phyloP scores from a whole-genome alignment of 163 green algal genomes.

The Volvox carteri region DNA sequence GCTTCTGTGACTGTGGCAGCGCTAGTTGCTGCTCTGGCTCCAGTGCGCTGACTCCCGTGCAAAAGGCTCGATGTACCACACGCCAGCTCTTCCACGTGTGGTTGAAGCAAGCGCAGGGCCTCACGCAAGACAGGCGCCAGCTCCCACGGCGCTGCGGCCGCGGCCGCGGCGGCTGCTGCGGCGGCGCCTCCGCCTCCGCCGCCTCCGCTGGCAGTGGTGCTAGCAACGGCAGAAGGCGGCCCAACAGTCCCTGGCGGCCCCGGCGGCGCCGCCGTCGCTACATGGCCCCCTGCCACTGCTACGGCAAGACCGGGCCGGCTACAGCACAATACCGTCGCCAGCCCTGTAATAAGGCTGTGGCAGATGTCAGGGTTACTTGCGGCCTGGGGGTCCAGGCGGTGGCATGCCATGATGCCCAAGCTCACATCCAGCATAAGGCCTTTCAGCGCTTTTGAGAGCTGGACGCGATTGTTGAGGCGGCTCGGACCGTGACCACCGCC shows the following conservation, averaged over 20 bases:
- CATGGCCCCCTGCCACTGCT: conserved; percentile 18
- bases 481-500: background rate
- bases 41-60: no score
- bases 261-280: background rate
- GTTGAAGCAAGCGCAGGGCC: conserved; percentile 11
- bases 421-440: conserved; percentile 9
- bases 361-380: background rate
- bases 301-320: conserved; percentile 41
- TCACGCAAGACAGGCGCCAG: conserved; percentile 30
- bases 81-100: background rate
- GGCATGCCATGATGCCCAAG: background rate
- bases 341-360: background rate
- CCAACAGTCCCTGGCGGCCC: background rate
- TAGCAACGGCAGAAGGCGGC: background rate
- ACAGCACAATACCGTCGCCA: conserved; percentile 22
- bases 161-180: background rate
- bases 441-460: background rate
- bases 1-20: no score
- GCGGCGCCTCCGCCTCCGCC: background rate
- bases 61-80: no score
- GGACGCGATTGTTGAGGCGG: conserved; percentile 20
- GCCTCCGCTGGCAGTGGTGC: background rate
- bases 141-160: conserved; percentile 15
- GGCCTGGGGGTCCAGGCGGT: conserved; percentile 4
- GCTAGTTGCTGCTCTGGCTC: no score